phyloP scores from a whole-genome alignment of 495 filamentous ascomycete genomes.

The Daldinia vernicosa region DNA sequence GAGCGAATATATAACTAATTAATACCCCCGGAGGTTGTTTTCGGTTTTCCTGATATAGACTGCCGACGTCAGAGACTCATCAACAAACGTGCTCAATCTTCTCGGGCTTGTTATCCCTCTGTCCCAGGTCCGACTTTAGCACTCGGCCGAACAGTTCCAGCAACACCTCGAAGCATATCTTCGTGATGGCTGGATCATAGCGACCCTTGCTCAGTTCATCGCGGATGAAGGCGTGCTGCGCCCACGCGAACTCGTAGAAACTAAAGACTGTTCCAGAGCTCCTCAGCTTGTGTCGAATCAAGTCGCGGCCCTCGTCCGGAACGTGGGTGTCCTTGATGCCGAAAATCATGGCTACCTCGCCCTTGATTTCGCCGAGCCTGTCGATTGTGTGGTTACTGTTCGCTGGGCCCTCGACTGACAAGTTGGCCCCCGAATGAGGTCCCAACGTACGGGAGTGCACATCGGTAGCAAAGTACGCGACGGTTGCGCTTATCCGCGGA shows the following conservation, averaged over 20 bases:
- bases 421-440: slow-evolving; percentile 48
- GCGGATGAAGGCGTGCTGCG: slow-evolving; percentile 96
- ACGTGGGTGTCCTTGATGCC: slow-evolving; percentile 92
- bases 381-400: slow-evolving; percentile 56
- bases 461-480: slow-evolving; percentile 95
- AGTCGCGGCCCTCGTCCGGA: slow-evolving; percentile 81
- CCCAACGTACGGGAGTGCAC: slow-evolving; percentile 82
- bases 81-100: slow-evolving; percentile 69
- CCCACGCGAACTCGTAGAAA: slow-evolving; percentile 90
- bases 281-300: slow-evolving; percentile 84
- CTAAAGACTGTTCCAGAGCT: slow-evolving; percentile 77
- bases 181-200: slow-evolving; percentile 87
- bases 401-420: slow-evolving; percentile 42
- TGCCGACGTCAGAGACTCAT: slow-evolving; percentile 15
- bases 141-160: slow-evolving; percentile 84
- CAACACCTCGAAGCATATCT: slow-evolving; percentile 92
- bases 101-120: slow-evolving; percentile 53
- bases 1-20: neutral
- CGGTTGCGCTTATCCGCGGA: slow-evolving; percentile 74
- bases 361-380: slow-evolving; percentile 73
- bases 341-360: slow-evolving; percentile 82
- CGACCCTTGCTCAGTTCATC: slow-evolving; percentile 93
- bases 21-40: neutral
- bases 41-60: neutral
- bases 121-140: slow-evolving; percentile 80